Evolutionary conservation across 129 eudicot species (phyloP), one percentile per base, ranked within the genome.

Genomic region (Dittrichia graveolens): DNA sequence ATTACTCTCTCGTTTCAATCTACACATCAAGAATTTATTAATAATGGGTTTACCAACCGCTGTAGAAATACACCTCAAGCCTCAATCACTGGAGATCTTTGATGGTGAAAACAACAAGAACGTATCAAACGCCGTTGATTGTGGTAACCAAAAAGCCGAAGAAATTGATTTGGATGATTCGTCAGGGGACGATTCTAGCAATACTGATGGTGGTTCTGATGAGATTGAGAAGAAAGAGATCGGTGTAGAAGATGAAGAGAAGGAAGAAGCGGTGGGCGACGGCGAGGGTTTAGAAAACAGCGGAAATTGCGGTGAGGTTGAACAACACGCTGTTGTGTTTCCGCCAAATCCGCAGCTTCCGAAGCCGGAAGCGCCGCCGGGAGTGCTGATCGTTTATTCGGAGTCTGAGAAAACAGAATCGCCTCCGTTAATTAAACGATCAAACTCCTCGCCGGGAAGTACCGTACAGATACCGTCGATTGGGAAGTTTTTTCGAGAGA

Each of bases 361-460:
- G 19, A 81, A 67, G 57, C 97, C 97, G 2, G 95, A 85, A 79
- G 80, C 88, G 46, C 96, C 96, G 13, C 74, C 85, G 7, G 96
- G 89, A 2, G 42, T 82, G 1, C 62, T 52, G 13, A 42, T 47
- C 11, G 18, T 43, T 50, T 8, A 63, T 9, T 31, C 66, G 63
- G 78, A 61, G 61, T 19, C 77, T 13, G 38, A 73, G 46, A 55
- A 49, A 24, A 24, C 67, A 2, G 57, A 74, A 16, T 45, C 80
- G 5, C 40, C 11, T 16, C 69, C 77, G 57, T 6, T 41, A 10
- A 72, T 85, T 19, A 66, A 72, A 41, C 79, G 85, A 42, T 81
- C 95, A 5, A 63, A 18, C 14, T 83, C 89, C 10, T 7, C 67
- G 48, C 86, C 90, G 78, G 85, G 81, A 45, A 76, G 71, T 19